Percentiles rank a stretch among this genome's conserved stretches.
Evolutionary conservation across 441 rosid species (phyloP).

Genomic region (Aquilaria agallochum): DNA sequence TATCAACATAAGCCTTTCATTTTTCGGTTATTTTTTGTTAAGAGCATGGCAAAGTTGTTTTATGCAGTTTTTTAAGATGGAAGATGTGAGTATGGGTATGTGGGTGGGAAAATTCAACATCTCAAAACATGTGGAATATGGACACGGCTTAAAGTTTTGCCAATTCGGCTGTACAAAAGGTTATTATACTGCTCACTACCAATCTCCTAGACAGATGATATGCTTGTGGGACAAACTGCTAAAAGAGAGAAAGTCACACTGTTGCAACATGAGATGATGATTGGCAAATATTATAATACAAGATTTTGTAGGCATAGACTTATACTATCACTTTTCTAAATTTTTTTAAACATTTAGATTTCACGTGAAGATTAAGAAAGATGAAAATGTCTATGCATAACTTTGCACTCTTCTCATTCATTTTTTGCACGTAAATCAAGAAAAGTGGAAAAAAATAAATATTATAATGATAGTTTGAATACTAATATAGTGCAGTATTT

Average conservation of each 20-base stretch:
- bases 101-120: conserved; percentile 93
- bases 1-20: neutral
- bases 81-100: conserved; percentile 98
- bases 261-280: conserved; percentile 81
- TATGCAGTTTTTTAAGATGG: conserved; percentile 91
- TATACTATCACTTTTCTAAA: no score
- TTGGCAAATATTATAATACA: neutral
- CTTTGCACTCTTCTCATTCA: no score
- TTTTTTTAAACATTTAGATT: no score
- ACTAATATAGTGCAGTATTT: no score
- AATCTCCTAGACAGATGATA: conserved; percentile 94
- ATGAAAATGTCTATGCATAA: no score
- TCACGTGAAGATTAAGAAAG: no score
- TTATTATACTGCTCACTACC: conserved; percentile 92
- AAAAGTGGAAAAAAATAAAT: no score
- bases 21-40: neutral
- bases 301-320: no score
- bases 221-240: conserved; percentile 83
- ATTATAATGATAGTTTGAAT: no score
- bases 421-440: no score
- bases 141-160: conserved; percentile 80
- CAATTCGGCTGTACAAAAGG: conserved; percentile 89
- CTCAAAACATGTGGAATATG: conserved; percentile 64
- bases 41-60: neutral
- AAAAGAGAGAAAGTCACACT: conserved; percentile 45